Conservation (phyloP, 306 rosid genomes). For the Biancaea sappan region DNA sequence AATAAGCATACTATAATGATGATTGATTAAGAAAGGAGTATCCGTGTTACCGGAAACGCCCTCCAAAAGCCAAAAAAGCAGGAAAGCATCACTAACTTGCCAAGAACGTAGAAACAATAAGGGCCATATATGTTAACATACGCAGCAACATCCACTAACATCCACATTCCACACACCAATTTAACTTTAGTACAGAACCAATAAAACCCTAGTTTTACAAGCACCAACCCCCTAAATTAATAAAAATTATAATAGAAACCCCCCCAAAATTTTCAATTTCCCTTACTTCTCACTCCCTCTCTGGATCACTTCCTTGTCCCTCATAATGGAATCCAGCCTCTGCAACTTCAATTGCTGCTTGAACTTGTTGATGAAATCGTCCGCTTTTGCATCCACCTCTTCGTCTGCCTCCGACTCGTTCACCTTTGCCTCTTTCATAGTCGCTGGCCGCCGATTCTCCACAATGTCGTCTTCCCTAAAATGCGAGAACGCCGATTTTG, state of each 20-base stretch:
- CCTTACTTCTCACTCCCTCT: slow-evolving; percentile 39
- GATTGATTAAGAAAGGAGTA: neutral
- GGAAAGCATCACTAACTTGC: neutral
- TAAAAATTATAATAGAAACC: neutral
- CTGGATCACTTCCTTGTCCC: slow-evolving; percentile 45
- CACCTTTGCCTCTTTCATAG: slow-evolving; percentile 52
- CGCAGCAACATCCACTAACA: neutral
- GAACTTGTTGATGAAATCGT: slow-evolving; percentile 75
- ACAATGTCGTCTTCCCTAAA: slow-evolving; percentile 62
- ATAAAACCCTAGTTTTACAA: slow-evolving; percentile 2
- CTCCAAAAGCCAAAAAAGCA: neutral
- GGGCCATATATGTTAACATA: neutral
- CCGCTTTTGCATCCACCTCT: slow-evolving; percentile 67
- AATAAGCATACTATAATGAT: too few species aligned
- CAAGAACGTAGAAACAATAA: neutral
- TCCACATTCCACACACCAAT: neutral
- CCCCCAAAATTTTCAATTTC: neutral
- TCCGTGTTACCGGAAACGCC: neutral
- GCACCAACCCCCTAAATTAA: slow-evolving; percentile 4
- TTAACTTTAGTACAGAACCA: neutral
- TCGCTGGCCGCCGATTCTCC: slow-evolving; percentile 72
- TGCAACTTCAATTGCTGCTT: slow-evolving; percentile 67
- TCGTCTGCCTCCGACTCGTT: slow-evolving; percentile 36
- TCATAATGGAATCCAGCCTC: slow-evolving; percentile 58
- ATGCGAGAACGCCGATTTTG: slow-evolving; percentile 63